phyloP scores from a whole-genome alignment of 164 flowering plant genomes.

The Buxus sempervirens region DNA sequence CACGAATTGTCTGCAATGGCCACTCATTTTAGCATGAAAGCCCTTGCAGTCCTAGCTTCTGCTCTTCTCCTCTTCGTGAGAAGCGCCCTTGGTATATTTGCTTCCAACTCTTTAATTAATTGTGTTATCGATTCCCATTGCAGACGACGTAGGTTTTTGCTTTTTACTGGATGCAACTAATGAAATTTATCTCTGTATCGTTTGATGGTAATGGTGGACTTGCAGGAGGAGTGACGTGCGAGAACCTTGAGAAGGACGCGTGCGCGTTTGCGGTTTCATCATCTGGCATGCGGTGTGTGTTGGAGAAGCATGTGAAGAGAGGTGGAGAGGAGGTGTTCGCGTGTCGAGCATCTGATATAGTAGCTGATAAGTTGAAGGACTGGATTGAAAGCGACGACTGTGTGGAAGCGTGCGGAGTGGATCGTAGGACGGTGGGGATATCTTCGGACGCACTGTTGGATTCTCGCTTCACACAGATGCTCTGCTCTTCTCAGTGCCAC shows the following conservation, averaged over 20 bases:
- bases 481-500: constrained; percentile 56
- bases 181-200: no score
- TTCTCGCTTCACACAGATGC: constrained; percentile 40
- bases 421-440: constrained; percentile 48
- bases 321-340: constrained; percentile 39
- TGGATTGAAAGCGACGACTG: constrained; percentile 57
- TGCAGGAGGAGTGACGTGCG: constrained; percentile 46
- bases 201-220: neutral
- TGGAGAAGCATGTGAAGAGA: constrained; percentile 50
- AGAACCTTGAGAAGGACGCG: constrained; percentile 34
- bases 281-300: constrained; percentile 56
- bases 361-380: constrained; percentile 40
- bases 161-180: neutral
- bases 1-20: constrained; percentile 1
- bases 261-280: constrained; percentile 67
- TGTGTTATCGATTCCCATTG: no score
- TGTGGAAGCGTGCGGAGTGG: constrained; percentile 52
- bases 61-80: constrained; percentile 25
- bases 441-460: constrained; percentile 70
- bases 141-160: no score
- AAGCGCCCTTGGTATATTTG: constrained; percentile 20
- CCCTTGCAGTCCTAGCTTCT: constrained; percentile 16
- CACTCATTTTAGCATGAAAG: constrained; percentile 14
- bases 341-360: constrained; percentile 53
- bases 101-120: neutral